These are phyloP conservation scores for Trypanosoma conorhini DNA, from an alignment of 208 protist genomes.

Conservation along the genomic window DNA sequence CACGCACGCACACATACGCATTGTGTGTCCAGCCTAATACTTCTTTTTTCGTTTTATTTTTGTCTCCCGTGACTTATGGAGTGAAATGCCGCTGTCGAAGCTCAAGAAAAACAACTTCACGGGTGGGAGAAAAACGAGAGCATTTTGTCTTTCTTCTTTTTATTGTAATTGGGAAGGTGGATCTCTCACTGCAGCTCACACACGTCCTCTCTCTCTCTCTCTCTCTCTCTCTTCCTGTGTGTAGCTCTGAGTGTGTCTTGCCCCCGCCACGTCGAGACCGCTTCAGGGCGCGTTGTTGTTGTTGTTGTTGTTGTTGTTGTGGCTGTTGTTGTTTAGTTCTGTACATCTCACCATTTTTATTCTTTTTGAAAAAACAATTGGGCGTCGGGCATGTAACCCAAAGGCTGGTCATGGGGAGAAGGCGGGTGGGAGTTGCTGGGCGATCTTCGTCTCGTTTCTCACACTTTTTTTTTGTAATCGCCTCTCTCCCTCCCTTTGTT, in stretches of 20 bases:
- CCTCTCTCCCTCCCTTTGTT: no score
- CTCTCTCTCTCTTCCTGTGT: not conserved
- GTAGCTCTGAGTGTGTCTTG: not conserved
- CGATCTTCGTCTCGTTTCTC: conserved; percentile 1
- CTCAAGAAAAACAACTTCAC: not conserved
- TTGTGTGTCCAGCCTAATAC: conserved; percentile 8
- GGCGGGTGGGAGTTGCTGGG: not conserved
- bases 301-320: not conserved
- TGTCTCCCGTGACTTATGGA: not conserved
- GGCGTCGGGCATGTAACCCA: not conserved
- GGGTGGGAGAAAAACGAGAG: not conserved
- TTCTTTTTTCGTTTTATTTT: conserved; percentile 11
- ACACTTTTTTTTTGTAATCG: conserved; percentile 1
- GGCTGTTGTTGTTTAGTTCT: not conserved
- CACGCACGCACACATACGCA: not conserved
- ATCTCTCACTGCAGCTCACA: not conserved
- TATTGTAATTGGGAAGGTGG: not conserved
- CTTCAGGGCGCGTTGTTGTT: no score
- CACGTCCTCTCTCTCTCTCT: not conserved
- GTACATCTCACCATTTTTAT: not conserved
- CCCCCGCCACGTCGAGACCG: not conserved
- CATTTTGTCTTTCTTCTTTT: conserved; percentile 1
- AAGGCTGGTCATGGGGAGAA: not conserved
- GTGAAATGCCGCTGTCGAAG: not conserved
- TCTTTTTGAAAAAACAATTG: not conserved